phyloP scores from a whole-genome alignment of 169 alveolate species.

The Cryptosporidium viatorum region DNA sequence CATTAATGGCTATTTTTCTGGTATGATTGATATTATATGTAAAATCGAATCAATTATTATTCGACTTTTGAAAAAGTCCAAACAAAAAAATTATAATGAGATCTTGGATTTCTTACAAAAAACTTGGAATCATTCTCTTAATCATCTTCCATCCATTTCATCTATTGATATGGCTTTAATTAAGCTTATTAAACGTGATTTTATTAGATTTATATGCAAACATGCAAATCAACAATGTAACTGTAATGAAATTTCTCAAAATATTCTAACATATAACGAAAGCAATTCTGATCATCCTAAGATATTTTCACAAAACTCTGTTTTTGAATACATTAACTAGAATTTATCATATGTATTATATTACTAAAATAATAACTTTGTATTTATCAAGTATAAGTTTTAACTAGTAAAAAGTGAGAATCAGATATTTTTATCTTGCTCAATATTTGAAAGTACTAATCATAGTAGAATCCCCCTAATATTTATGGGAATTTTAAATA shows the following conservation, averaged over 20 bases:
- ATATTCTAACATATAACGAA: neutral
- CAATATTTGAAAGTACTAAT: too few relatives aligned
- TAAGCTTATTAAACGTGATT: constrained; percentile 46
- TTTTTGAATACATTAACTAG: constrained; percentile 12
- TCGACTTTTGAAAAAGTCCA: constrained; percentile 15
- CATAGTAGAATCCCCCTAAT: neutral
- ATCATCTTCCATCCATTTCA: neutral
- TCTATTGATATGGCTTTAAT: constrained; percentile 23
- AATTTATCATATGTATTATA: neutral
- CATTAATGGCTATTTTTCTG: constrained; percentile 3
- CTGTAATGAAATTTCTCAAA: neutral
- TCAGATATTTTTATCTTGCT: neutral
- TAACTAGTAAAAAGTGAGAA: neutral
- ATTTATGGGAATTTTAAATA: too few relatives aligned
- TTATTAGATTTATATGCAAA: constrained; percentile 13
- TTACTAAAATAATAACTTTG: neutral
- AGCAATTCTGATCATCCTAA: neutral
- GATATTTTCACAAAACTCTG: neutral
- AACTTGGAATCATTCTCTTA: neutral
- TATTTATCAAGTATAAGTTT: neutral
- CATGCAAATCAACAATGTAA: constrained; percentile 6
- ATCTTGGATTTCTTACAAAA: neutral
- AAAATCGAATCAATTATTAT: constrained; percentile 37
- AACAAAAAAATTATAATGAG: constrained; percentile 5
- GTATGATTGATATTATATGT: constrained; percentile 44